phyloP scores from a whole-genome alignment of 1,139 yeast species.

The Saccharomycopsis hybrid region DNA sequence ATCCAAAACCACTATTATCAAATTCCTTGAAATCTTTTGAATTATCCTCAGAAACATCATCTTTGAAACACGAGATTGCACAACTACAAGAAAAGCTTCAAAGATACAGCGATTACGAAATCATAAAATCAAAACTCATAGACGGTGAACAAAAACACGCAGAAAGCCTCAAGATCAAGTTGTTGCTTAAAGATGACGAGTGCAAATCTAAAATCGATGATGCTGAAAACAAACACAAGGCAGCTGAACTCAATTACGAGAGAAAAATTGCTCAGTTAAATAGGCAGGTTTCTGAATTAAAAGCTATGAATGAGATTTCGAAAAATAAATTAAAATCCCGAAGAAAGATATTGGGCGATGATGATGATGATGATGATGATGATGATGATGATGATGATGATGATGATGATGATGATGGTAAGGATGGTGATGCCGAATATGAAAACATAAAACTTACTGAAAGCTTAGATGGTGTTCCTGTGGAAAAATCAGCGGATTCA shows the following conservation, averaged over 20 bases:
- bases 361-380: slow-evolving; percentile 26
- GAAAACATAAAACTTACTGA: background rate
- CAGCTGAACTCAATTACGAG: slow-evolving; percentile 40
- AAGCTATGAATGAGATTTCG: slow-evolving; percentile 24
- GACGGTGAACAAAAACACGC: slow-evolving; percentile 55
- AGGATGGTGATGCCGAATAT: slow-evolving; percentile 7
- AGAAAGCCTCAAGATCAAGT: slow-evolving; percentile 39
- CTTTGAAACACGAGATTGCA: slow-evolving; percentile 47
- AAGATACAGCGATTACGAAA: slow-evolving; percentile 72
- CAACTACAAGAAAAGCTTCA: slow-evolving; percentile 55
- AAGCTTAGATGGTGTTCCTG: slow-evolving; percentile 15
- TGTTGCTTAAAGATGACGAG: slow-evolving; percentile 56
- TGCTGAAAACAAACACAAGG: slow-evolving; percentile 54
- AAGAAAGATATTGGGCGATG: slow-evolving; percentile 31
- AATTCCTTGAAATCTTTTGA: slow-evolving; percentile 64
- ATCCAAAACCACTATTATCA: slow-evolving; percentile 78
- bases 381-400: slow-evolving; percentile 23
- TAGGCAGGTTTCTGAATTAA: slow-evolving; percentile 44
- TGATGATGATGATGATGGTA: slow-evolving; percentile 12
- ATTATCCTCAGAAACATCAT: slow-evolving; percentile 48
- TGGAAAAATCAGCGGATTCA: slow-evolving; percentile 20
- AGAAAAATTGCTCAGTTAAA: slow-evolving; percentile 40
- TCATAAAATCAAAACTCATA: slow-evolving; percentile 53
- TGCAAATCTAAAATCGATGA: slow-evolving; percentile 53
- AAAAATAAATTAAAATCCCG: slow-evolving; percentile 33